Evolutionary conservation across 169 alveolate species (phyloP).

Genomic region (Amoebophrya sp.): DNA sequence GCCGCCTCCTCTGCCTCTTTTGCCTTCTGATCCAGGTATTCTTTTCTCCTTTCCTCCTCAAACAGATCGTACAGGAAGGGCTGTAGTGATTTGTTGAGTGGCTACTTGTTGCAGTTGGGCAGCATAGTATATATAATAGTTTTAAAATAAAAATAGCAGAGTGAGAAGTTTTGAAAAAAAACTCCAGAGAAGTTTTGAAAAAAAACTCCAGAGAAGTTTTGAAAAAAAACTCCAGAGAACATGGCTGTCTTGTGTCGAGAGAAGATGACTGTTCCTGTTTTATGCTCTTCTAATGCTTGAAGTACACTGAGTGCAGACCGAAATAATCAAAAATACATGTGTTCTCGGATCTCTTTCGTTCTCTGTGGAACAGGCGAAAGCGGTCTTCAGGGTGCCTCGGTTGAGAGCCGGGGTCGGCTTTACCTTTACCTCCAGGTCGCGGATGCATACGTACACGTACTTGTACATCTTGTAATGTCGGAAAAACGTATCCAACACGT

Average conservation of each 20-base stretch:
- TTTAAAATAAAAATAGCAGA: not conserved
- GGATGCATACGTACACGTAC: slow-evolving; percentile 16
- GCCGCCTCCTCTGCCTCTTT: not conserved
- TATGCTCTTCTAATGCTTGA: no score
- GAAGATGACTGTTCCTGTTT: no score
- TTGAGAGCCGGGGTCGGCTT: not conserved
- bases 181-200: no score
- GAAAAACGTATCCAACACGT: not conserved
- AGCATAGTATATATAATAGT: no score
- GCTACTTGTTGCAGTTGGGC: no score
- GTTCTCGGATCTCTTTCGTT: not conserved
- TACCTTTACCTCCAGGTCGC: slow-evolving; percentile 17
- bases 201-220: no score
- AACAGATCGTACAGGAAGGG: not conserved
- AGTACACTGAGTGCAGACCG: no score
- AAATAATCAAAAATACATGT: not conserved
- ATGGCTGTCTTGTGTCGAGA: no score
- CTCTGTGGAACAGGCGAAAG: not conserved
- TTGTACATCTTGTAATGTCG: slow-evolving; percentile 12
- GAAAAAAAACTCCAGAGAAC: no score
- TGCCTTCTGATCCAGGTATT: not conserved
- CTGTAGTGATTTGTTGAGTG: no score
- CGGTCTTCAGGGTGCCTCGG: not conserved
- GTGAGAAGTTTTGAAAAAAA: no score
- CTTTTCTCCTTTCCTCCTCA: not conserved